Percentiles rank a stretch among this genome's conserved stretches.
Conservation (phyloP, 1,139 yeast species). For the Pneumocystis wakefieldiae region DNA sequence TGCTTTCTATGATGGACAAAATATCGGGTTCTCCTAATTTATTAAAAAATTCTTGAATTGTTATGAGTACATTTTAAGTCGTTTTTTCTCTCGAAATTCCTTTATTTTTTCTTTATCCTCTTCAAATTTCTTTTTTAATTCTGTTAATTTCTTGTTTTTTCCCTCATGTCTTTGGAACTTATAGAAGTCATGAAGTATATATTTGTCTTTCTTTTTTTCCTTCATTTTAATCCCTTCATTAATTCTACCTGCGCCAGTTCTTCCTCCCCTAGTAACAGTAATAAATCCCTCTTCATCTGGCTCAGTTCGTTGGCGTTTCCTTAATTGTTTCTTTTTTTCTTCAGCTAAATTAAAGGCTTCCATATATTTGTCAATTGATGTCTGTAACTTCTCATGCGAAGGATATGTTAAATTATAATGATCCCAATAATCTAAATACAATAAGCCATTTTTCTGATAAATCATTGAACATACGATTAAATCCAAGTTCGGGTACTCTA, state of each 20-base stretch:
- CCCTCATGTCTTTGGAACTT: constrained; percentile 89
- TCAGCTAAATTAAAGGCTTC: constrained; percentile 59
- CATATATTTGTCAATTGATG: constrained; percentile 44
- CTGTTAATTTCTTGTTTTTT: constrained; percentile 86
- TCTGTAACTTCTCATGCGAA: constrained; percentile 35
- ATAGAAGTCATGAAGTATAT: constrained; percentile 84
- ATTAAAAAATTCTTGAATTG: neutral
- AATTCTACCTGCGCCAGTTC: constrained; percentile 28
- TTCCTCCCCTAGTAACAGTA: constrained; percentile 19
- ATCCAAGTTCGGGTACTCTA: constrained; percentile 3
- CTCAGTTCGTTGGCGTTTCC: constrained; percentile 24
- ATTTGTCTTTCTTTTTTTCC: constrained; percentile 47
- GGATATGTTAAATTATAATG: constrained; percentile 16
- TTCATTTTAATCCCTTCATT: constrained; percentile 19
- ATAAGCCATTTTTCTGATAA: neutral
- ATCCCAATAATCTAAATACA: constrained; percentile 2
- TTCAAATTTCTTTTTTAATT: constrained; percentile 64
- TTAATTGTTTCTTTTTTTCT: constrained; percentile 44
- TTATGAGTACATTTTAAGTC: constrained; percentile 63
- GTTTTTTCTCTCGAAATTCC: constrained; percentile 61
- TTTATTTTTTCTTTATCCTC: constrained; percentile 78
- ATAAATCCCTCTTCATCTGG: constrained; percentile 20
- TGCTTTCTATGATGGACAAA: neutral
- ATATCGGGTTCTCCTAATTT: neutral
- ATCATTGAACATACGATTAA: constrained; percentile 1